Percentiles rank a stretch among this genome's conserved stretches.
Evolutionary conservation across 208 protist species (phyloP).

Genomic region (Trypanosoma rangeli): DNA sequence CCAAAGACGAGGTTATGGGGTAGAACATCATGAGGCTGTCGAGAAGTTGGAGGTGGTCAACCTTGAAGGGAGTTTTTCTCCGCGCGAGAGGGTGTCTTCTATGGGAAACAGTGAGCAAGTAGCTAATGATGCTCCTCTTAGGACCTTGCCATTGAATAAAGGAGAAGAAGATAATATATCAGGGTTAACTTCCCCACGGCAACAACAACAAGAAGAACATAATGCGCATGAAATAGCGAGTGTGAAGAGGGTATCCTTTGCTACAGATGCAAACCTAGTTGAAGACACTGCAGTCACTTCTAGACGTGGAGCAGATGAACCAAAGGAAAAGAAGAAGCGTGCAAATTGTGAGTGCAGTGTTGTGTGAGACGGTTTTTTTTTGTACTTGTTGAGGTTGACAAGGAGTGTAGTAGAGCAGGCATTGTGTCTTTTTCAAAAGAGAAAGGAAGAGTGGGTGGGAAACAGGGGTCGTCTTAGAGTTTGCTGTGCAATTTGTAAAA

Average conservation of each 20-base stretch:
- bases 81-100: constrained; percentile 6
- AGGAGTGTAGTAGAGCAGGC: not conserved
- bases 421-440: not conserved
- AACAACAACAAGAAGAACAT: constrained; percentile 7
- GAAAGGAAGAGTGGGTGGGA: too few relatives aligned
- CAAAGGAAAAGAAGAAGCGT: constrained; percentile 37
- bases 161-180: not conserved
- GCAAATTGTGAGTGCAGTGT: constrained; percentile 48
- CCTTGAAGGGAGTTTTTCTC: constrained; percentile 8
- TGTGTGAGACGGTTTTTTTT: constrained; percentile 33
- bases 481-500: not conserved
- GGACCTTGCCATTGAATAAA: not conserved
- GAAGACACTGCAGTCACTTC: not conserved
- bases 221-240: not conserved
- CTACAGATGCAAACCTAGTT: not conserved
- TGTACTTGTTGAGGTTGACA: too few relatives aligned
- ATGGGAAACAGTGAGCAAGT: not conserved
- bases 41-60: constrained; percentile 3
- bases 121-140: not conserved
- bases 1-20: not conserved
- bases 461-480: too few relatives aligned
- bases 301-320: not conserved
- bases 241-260: constrained; percentile 15
- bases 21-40: not conserved
- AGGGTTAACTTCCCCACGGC: not conserved